phyloP scores from a whole-genome alignment of 1,284 basidiomycete species.

The Trametes versicolor region DNA sequence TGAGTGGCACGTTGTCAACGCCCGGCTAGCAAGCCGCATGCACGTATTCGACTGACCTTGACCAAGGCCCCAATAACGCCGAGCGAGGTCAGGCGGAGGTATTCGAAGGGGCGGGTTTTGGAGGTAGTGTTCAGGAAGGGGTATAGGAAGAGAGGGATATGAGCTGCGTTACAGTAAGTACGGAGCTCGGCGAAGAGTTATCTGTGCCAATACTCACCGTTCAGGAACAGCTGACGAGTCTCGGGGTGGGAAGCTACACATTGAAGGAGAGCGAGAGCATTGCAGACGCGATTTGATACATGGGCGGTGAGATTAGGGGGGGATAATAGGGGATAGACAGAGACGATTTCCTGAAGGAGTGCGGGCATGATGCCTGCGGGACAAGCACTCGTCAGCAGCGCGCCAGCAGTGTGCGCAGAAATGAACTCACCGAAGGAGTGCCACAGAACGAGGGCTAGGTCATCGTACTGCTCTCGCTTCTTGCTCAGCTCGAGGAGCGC shows the following conservation, averaged over 20 bases:
- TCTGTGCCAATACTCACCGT: constrained; percentile 61
- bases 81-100: constrained; percentile 95
- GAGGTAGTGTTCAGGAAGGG: constrained; percentile 99
- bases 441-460: constrained; percentile 97
- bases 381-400: not conserved
- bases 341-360: constrained; percentile 97
- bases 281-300: constrained; percentile 99
- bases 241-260: constrained; percentile 98
- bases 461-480: constrained; percentile 99
- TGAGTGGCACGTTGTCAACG: constrained; percentile 43
- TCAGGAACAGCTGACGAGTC: constrained; percentile 92
- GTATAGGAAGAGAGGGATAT: constrained; percentile 98
- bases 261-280: constrained; percentile 96
- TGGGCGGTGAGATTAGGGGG: constrained; percentile 98
- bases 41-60: constrained; percentile 64
- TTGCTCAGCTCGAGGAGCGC: constrained; percentile 97
- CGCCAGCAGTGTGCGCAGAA: not conserved
- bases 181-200: not conserved
- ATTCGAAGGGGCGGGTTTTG: constrained; percentile 99
- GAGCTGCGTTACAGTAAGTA: constrained; percentile 63
- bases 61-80: constrained; percentile 99
- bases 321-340: constrained; percentile 96
- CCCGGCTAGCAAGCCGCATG: not conserved
- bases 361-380: constrained; percentile 95
- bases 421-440: constrained; percentile 91